Base-by-base conservation (phyloP, 768 basidiomycete species). In the Lactarius vividus region DNA sequence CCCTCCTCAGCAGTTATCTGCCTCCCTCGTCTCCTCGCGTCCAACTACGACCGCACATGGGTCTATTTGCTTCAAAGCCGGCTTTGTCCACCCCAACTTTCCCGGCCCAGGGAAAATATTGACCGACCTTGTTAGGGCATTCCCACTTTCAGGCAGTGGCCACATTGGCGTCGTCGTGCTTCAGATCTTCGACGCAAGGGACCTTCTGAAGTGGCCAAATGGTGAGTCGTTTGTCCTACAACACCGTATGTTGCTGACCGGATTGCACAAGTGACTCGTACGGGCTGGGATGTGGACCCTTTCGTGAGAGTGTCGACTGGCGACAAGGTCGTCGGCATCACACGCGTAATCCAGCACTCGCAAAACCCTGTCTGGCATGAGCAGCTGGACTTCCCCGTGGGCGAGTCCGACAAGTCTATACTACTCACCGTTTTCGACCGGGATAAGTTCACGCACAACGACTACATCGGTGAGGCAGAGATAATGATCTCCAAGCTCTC, bases 231-330 rank as follows among this genome's bases (percentile, higher is more conserved):
- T 57, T 10, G 15, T 31, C 44, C 35, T 40, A 20, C 18, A 7
- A 20, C 8, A n/a, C 16, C 3, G 4, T 23, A 39, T 39, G 28
- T 1, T 37, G 31, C 64, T 60, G 46, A 59, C 29, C 40, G 11
- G 37, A 26, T 10, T 23, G 54, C 64, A 92, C 65, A 92, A 65
- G 91, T 93, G 85, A 93, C 88, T 1, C 85, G 89, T 0, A 91
- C 85, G 0, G 91, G 91, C 0, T 95, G 88, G 84, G 96, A 98
- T 74, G 97, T 98, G 95, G 95, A 98, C 72, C 95, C 96, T 0
- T 98, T 98, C 73, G 91, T 93, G 26, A 94, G 98, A 67, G 84
- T 96, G 68, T 94, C 93, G 2, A 98, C 98, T 69, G 93, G 95
- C 33, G 95, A 95, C 79, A 98, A 97, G 75, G 92, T 98, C 4